Base-by-base conservation (phyloP, 2,329 filamentous ascomycete genomes). In the Botrytis elliptica region DNA sequence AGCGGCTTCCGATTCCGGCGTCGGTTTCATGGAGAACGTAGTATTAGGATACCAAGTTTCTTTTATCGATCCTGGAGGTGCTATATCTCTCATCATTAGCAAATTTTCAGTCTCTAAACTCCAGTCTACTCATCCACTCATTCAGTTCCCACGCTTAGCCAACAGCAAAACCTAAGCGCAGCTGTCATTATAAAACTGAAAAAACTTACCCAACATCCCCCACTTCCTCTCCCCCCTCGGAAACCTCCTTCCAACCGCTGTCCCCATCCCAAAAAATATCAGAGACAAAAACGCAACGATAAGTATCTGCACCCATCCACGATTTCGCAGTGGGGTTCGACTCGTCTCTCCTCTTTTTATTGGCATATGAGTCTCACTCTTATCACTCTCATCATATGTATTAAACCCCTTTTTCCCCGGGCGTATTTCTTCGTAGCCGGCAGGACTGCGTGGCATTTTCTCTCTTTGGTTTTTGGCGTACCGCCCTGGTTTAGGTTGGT, bases 1-100 rank as follows among this genome's bases (percentile, higher is more conserved):
- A 22, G 64, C 70, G 10, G 64, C 73, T 69, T 74, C 70, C 3
- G 64, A 73, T 14, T 73, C 73, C 0, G 70, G 62, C 1, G 73
- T 69, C 3, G 73, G 73, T 38, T 55, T 20, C 46, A 55, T 49
- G 20, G 70, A 68, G 29, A 73, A 74, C 49, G 70, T 73, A 6
- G 49, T 44, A 55, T 74, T 72, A 29, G 59, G 69, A 60, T 74
- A 62, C 73, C 73, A 74, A 40, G 63, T 72, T 38, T 72, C 60
- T n/a, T 57, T 70, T 1, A n/a, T 46, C 16, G 70, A 62, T 46
- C 72, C 72, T 10, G 42, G 65, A 20, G 72, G 68, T 29, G 36
- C 72, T 74, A 42, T 29, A 42, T 9, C 7, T 29, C 20, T 25
- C n/a, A 57, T 69, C 49, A 29, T 29, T 29, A 69, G 66, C 38